phyloP scores from a whole-genome alignment of 208 protist genomes.

The Kentomonas sorsogonicus region DNA sequence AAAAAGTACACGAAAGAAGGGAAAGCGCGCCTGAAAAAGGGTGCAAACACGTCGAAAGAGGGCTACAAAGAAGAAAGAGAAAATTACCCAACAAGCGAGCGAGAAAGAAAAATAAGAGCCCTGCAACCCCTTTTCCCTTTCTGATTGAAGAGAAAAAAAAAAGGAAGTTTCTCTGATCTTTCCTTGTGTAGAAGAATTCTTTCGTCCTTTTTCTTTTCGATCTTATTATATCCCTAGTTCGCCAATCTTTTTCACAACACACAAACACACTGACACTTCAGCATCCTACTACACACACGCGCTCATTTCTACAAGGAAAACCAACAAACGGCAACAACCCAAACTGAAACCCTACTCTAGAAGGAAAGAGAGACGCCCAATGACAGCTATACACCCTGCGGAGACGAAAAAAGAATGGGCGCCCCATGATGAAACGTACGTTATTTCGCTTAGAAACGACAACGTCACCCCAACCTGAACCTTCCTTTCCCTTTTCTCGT shows the following conservation, averaged over 20 bases:
- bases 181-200: no score
- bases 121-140: background rate
- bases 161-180: background rate
- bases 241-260: no score
- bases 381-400: no score
- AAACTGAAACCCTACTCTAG: no score
- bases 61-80: background rate
- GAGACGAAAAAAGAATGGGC: no score
- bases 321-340: background rate
- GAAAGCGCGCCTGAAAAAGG: no score
- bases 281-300: no score
- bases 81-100: slow-evolving; percentile 7
- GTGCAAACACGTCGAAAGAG: background rate
- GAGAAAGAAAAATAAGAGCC: slow-evolving; percentile 2
- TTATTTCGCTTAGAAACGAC: background rate
- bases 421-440: background rate
- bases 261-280: no score
- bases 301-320: slow-evolving; percentile 7
- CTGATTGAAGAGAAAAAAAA: background rate
- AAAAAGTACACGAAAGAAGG: no score
- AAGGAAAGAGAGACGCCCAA: no score
- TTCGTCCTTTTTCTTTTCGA: background rate
- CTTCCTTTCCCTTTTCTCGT: background rate
- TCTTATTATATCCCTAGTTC: slow-evolving; percentile 9
- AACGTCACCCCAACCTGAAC: background rate